Evolutionary conservation across 495 filamentous ascomycete genomes (phyloP), one percentile per base, ranked within the genome.

Genomic region (Penicillium odoratum): DNA sequence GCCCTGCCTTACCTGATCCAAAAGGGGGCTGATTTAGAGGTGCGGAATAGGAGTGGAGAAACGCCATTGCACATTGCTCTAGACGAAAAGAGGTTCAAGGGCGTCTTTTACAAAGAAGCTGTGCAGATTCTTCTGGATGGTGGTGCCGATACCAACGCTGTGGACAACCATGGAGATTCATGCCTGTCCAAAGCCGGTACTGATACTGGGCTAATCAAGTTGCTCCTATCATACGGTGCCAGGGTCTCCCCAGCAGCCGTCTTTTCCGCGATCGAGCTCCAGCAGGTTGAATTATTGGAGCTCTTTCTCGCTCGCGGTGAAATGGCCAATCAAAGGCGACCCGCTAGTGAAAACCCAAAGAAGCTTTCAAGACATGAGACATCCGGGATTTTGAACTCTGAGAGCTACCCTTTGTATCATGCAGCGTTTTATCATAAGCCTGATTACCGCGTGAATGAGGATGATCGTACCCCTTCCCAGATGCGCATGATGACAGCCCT

Each of bases 401-500:
- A 36, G 33, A 11, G 10, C 7, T 36, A 36, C 33, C 33, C 33
- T 10, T 36, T 36, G 33, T 36, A 11, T 36, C 33, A 36, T 36
- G 33, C 33, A 13, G 33, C 33, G 1, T 13, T 36, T 36, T 36
- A 9, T 8, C 11, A 36, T 0, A 11, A 3, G 10, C 8, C 7
- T 36, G 10, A 33, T 33, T 4, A 36, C 33, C 33, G 9, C 33
- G 2, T 36, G 33, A 7, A 36, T 11, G 33, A 11, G 8, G 13
- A 11, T 3, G 33, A 36, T 36, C 33, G 2, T 36, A 13, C 33
- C 33, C 33, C 4, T 36, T 36, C 33, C 33, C 33, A 8, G 4
- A 36, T 10, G 4, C 33, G 9, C 0, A 36, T 36, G 9, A 83
- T 36, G 33, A 36, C 33, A 36, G 33, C 33, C 1, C 9, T 36